Conservation (phyloP, 73 alveolate species). For the Tetrahymena elliotti region DNA sequence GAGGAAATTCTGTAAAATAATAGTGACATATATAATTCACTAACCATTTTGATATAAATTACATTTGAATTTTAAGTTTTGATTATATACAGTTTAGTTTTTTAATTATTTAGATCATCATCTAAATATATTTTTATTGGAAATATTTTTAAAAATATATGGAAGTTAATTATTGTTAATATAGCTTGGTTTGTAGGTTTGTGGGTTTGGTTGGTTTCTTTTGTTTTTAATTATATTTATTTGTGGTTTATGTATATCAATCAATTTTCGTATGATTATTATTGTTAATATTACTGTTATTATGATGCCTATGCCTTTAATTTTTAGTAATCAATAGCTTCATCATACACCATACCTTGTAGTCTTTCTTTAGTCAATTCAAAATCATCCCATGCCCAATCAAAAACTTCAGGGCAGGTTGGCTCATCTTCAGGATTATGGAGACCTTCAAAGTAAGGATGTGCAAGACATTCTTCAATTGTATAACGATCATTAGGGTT, state of each 20-base stretch:
- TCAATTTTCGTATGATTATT: neutral
- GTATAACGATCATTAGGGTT: slow-evolving; percentile 74
- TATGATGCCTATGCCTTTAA: neutral
- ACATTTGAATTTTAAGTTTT: no score
- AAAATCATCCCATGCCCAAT: slow-evolving; percentile 85
- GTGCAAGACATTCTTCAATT: slow-evolving; percentile 76
- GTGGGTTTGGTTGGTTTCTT: no score
- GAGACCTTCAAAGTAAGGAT: slow-evolving; percentile 87
- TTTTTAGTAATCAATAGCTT: slow-evolving; percentile 24
- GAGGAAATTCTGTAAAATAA: no score
- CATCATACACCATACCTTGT: slow-evolving; percentile 70
- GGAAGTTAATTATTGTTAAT: neutral
- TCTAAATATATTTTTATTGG: neutral
- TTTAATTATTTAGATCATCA: neutral
- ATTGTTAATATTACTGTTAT: neutral
- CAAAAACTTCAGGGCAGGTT: slow-evolving; percentile 58
- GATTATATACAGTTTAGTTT: neutral
- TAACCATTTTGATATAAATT: no score
- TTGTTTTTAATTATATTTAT: neutral
- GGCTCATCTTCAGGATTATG: slow-evolving; percentile 86
- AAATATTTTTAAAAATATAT: neutral
- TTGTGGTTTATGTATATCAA: neutral
- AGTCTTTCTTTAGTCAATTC: slow-evolving; percentile 71
- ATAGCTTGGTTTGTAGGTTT: no score
- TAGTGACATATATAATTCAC: no score